Base-by-base conservation (phyloP, 2,329 filamentous ascomycete species). In the Pseudogymnoascus destructans region DNA sequence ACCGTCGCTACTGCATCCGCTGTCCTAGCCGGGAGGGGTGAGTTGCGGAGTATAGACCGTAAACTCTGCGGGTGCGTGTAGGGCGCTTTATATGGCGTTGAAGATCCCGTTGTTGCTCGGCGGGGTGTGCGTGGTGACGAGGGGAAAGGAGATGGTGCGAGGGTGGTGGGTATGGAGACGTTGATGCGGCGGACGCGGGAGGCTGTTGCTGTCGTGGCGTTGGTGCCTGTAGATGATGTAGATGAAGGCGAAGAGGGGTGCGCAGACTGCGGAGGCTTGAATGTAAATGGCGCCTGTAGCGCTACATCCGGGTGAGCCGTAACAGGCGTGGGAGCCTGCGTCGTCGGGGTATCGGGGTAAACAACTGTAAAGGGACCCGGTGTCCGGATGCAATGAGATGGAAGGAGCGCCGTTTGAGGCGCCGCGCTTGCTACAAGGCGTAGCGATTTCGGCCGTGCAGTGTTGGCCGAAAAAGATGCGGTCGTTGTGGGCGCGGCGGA, bases 31-130 rank as follows among this genome's bases (percentile, higher is more conserved):
- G 80, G 79, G 5, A 85, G 73, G 15, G 82, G 82, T 3, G 82
- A 85, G 72, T 85, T 85, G 57, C 81, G 78, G 19, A 85, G 75
- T 64, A 85, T 85, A 69, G 80, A 84, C 67, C 79, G 81, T 8
- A 85, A 75, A 40, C 74, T 73, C 59, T 76, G 75, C 32, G 81
- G 78, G 61, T 81, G 81, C 1, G 73, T 78, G 64, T 85, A 85
- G 1, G 82, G 82, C 2, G 76, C 64, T 7, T 58, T 40, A 40
- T 54, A 58, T 63, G 63, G 33, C 61, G 60, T 35, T 61, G 60
- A 38, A 52, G 62, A 32, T 5, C 63, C 62, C 25, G 72, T 67
- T 7, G 70, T 73, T 5, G 70, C 68, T 40, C 72, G 69, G 13
- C 73, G 70, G 17, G 68, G 66, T 11, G 72, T 70, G 3, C 70